Percentiles rank a stretch among this genome's conserved stretches.
Conservation (phyloP, 768 basidiomycete species). For the Phylloporus sp. region DNA sequence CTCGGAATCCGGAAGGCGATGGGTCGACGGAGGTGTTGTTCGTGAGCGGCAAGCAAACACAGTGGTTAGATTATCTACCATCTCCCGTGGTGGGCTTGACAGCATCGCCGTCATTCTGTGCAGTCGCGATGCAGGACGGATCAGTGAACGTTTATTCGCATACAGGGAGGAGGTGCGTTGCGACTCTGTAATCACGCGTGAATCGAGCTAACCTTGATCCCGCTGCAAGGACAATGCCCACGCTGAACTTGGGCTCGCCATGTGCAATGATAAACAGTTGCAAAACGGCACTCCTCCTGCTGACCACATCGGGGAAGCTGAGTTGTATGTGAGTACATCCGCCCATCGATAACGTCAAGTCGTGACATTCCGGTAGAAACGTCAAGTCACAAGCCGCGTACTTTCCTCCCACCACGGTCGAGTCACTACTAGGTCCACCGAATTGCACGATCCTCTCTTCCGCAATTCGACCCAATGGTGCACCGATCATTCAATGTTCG, state of each 20-base stretch:
- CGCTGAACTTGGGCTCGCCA: slow-evolving; percentile 65
- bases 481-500: slow-evolving; percentile 71
- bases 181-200: background rate
- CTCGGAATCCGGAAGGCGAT: slow-evolving; percentile 64
- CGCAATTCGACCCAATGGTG: slow-evolving; percentile 71
- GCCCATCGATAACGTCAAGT: background rate
- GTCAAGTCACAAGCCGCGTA: slow-evolving; percentile 59
- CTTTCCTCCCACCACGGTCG: slow-evolving; percentile 62
- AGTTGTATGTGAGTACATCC: slow-evolving; percentile 59
- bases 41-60: slow-evolving; percentile 58
- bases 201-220: slow-evolving; percentile 2
- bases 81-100: slow-evolving; percentile 63
- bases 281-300: slow-evolving; percentile 58
- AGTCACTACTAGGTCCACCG: slow-evolving; percentile 51
- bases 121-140: slow-evolving; percentile 75
- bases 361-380: slow-evolving; percentile 51
- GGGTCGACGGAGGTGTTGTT: slow-evolving; percentile 66
- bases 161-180: slow-evolving; percentile 70
- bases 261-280: slow-evolving; percentile 64
- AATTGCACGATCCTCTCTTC: slow-evolving; percentile 61
- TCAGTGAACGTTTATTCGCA: slow-evolving; percentile 78
- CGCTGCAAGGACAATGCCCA: slow-evolving; percentile 63
- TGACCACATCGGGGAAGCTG: slow-evolving; percentile 71
- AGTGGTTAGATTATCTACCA: slow-evolving; percentile 88
- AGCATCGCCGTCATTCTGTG: slow-evolving; percentile 63